Base-by-base conservation (phyloP, 305 asterid genomes). In the Fraxinus latifolia region DNA sequence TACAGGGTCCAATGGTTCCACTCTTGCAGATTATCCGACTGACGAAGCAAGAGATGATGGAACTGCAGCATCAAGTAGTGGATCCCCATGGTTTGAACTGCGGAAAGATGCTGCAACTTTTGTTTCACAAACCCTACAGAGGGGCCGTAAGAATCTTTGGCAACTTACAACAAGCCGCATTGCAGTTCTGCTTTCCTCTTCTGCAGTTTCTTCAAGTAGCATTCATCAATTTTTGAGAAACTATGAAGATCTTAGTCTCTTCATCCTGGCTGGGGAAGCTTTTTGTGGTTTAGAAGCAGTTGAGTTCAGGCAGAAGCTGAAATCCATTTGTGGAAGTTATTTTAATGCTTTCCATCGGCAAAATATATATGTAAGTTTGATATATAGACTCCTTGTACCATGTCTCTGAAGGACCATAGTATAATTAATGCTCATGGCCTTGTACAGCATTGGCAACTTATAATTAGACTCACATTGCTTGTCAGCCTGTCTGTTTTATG, bases 101-200 rank as follows among this genome's bases (percentile, higher is more conserved):
- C 94, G 93, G 75, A 95, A 92, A 85, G 99, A 93, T 88, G 98
- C 98, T 7, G 87, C 92, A 50, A 82, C 91, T 19, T 91, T 91
- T 87, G 91, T 96, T 86, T 91, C 98, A 85, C 96, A 90, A 81
- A 91, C 98, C 77, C 89, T 96, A 83, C 93, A 86, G 85, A 91
- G 97, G 87, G 99, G 99, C 50, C 96, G 97, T 74, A 93, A 89
- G 90, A 96, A 96, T 90, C 94, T 96, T 84, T 96, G 99, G 99
- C 99, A 96, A 84, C 98, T 96, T 78, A 92, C 94, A 42, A 95
- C 99, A 70, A 95, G 98, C 88, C 98, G 98, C 74, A 85, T 94
- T 53, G 93, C 98, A 75, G 99, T 95, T 67, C 90, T 96, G 88
- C 99, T 96, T 87, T 94, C 99, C 82, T 93, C 98, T 82, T 85